Percentiles rank a stretch among this genome's conserved stretches.
Conservation (phyloP, 2,329 filamentous ascomycete genomes). For the Penicillium sp. region DNA sequence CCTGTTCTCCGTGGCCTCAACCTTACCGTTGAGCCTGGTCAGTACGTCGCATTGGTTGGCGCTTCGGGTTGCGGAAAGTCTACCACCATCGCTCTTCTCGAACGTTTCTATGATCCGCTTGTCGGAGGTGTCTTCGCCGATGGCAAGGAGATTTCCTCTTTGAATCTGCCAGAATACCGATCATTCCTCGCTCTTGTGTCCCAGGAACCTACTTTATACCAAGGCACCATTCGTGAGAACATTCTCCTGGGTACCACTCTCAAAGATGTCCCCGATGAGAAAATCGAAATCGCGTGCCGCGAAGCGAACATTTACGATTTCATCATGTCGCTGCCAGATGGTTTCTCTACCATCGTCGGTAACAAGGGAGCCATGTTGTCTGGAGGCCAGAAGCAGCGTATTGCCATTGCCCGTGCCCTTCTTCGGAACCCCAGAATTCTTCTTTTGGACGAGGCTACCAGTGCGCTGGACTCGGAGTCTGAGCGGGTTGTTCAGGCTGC, state of each 20-base stretch:
- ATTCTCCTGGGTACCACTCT: slow-evolving; percentile 73
- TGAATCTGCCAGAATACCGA: slow-evolving; percentile 86
- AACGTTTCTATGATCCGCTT: slow-evolving; percentile 65
- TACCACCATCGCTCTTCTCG: slow-evolving; percentile 61
- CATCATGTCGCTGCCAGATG: slow-evolving; percentile 79
- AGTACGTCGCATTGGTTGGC: slow-evolving; percentile 55
- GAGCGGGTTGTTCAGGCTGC: slow-evolving; percentile 87
- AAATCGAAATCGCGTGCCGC: slow-evolving; percentile 65
- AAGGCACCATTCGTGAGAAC: slow-evolving; percentile 88
- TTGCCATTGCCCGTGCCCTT: slow-evolving; percentile 80
- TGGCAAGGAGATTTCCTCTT: slow-evolving; percentile 72
- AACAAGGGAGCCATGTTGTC: slow-evolving; percentile 79
- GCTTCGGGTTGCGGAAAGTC: slow-evolving; percentile 61
- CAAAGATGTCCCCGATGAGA: slow-evolving; percentile 60
- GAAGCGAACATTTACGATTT: slow-evolving; percentile 94
- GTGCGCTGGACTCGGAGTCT: slow-evolving; percentile 80
- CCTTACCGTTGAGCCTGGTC: slow-evolving; percentile 38
- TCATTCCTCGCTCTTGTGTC: slow-evolving; percentile 81
- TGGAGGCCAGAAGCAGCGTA: slow-evolving; percentile 90
- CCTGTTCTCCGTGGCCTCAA: slow-evolving; percentile 15
- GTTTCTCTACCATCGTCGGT: slow-evolving; percentile 85
- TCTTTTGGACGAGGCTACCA: slow-evolving; percentile 84
- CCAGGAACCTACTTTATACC: slow-evolving; percentile 92
- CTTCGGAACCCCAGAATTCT: slow-evolving; percentile 82
- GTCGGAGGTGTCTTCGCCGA: slow-evolving; percentile 70